Base-by-base conservation (phyloP, 2,329 filamentous ascomycete genomes). In the Fusarium haematococcum region DNA sequence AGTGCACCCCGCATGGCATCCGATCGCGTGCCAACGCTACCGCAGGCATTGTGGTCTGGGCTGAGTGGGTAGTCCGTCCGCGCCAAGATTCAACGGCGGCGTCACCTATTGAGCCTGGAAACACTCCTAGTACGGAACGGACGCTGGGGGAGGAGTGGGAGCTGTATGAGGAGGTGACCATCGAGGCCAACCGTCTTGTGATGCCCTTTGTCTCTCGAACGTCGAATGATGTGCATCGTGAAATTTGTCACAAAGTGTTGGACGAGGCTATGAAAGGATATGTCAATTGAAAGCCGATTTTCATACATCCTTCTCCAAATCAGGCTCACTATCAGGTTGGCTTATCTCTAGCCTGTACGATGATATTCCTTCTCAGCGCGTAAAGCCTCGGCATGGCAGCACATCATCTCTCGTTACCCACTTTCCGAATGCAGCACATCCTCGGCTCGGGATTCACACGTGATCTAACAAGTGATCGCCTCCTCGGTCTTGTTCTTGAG, bases 181-280 rank as follows among this genome's bases (percentile, higher is more conserved):
- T 74, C 4, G 71, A 74, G 39, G 37, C 68, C 8, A 74, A 74
- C 27, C 45, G 50, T 11, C 58, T 74, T 4, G 18, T 74, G 11
- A 74, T 74, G 71, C 71, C 71, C 1, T 74, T 74, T 66, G 68
- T 75, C 18, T 60, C 65, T 4, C 25, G 68, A 5, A 75, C 54
- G 33, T 30, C 61, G 8, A 69, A 72, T 27, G 27, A 37, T 23
- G 64, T 68, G 20, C 71, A 74, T 25, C 35, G 16, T 5, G 56
- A 52, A 10, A 74, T 72, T 8, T 69, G 48, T 37, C 50, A 64
- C n/a, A 74, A 59, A 11, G 48, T 74, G 32, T 50, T 74, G 27
- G 68, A 66, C 11, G 71, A 72, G 20, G 60, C 63, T 11, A 52
- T 57, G 50, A 66, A 58, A 37, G 58, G 41, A 13, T 69, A 70